These are phyloP conservation scores for Punica granatum DNA, from an alignment of 345 rosid genomes.

Conservation along the genomic window DNA sequence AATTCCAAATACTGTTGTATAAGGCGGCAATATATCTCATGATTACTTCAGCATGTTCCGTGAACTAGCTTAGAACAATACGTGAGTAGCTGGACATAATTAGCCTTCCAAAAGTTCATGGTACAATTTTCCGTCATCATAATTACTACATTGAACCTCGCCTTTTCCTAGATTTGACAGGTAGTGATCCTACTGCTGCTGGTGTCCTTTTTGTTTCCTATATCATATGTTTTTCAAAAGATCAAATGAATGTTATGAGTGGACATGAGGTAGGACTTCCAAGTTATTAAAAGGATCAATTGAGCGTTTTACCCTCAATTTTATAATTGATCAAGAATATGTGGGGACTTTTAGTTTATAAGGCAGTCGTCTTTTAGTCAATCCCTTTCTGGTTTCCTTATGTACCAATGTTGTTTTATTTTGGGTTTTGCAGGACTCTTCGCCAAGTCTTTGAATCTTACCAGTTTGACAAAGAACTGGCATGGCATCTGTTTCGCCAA, in stretches of 20 bases:
- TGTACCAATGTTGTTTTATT: background rate
- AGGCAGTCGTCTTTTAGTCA: background rate
- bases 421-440: conserved; percentile 56
- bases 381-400: background rate
- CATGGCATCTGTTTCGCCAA: conserved; percentile 89
- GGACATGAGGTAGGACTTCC: background rate
- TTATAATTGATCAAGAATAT: background rate
- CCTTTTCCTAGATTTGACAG: background rate
- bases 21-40: background rate
- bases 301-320: background rate
- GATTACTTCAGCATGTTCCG: background rate
- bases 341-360: too few species aligned
- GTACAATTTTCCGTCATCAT: background rate
- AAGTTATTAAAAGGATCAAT: background rate
- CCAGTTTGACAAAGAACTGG: conserved; percentile 71
- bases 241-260: background rate
- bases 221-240: too few species aligned
- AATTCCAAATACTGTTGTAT: conserved; percentile 1
- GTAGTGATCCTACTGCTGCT: background rate
- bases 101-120: background rate
- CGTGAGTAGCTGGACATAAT: background rate
- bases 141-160: background rate
- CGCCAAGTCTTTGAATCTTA: conserved; percentile 83
- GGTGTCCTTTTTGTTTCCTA: background rate
- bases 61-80: background rate